Evolutionary conservation across 768 basidiomycete species (phyloP), one percentile per base, ranked within the genome.

Genomic region (Psilocybe azurescens): DNA sequence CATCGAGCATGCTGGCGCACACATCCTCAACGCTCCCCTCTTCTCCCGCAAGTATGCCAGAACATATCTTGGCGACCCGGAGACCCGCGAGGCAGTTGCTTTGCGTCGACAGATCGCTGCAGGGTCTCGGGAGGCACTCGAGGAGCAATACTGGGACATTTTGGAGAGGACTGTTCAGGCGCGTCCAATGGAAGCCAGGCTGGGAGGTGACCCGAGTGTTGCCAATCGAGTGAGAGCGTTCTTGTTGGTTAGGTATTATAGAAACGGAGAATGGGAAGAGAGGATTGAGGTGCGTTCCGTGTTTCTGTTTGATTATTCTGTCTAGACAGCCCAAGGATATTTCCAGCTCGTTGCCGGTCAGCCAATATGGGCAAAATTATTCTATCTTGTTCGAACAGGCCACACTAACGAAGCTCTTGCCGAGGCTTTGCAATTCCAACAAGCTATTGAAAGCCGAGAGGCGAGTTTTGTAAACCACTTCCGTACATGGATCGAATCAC

Each of bases 351-450:
- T 97, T 24, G 89, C 91, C 59, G 91, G 92, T 9, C 90, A 91
- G 68, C 94, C 95, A 1, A 67, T 99, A 11, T 99, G 95, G 95
- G 97, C 96, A 9, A 89, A 93, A 60, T 72, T 96, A n/a, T 98
- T 93, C 76, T 96, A 91, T 77, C 85, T 99, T 13, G 81, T 99
- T 9, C 88, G 97, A 28, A 90, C 90, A 1, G 97, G 97, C 0
- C 89, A 95, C 72, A 72, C 81, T 5, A 80, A 85, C 41, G 96
- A 98, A 62, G 95, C 96, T 0, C 78, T 97, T 29, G 83, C 85
- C 5, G 90, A 96, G 63, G 89, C 93, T 0, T 62, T 86, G 13
- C 82, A 85, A 29, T 87, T 86, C 70, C 90, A 93, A 66, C 79
- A 85, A 51, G 88, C 86, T 3, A 87, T 90, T 65, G 88, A 89